A percentile compares a stretch with the other conserved stretches of the same genome.
phyloP scores from a whole-genome alignment of 1,284 basidiomycete species.

The Cystobasidium pallidum region DNA sequence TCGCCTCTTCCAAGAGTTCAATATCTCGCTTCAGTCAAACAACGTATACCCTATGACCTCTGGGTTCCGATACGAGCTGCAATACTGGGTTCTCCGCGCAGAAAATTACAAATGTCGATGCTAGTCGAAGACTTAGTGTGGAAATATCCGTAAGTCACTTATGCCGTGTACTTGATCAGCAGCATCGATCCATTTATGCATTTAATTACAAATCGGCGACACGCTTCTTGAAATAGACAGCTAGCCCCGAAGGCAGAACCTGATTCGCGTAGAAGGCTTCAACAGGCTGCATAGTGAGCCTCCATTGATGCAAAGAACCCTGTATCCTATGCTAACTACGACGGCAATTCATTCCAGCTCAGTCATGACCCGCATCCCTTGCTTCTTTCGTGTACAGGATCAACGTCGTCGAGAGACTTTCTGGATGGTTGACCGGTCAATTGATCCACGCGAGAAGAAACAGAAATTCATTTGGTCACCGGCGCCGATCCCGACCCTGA shows the following conservation, averaged over 20 bases:
- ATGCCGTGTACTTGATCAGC: too few species aligned
- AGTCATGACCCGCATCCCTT: not conserved
- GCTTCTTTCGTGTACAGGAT: constrained; percentile 6
- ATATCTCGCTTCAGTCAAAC: not conserved
- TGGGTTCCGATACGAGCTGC: constrained; percentile 18
- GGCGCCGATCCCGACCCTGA: not conserved
- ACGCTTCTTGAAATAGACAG: not conserved
- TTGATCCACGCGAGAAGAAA: constrained; percentile 22
- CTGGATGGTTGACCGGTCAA: constrained; percentile 30
- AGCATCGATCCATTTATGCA: too few species aligned
- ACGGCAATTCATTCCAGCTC: not conserved
- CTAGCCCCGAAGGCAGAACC: not conserved
- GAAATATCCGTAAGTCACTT: constrained; percentile 28
- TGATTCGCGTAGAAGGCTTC: not conserved
- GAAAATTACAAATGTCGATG: not conserved
- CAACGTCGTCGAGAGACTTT: not conserved
- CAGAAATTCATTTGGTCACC: not conserved
- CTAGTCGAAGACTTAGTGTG: constrained; percentile 1
- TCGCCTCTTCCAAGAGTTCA: not conserved
- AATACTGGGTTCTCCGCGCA: constrained; percentile 22
- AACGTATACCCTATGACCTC: constrained; percentile 7
- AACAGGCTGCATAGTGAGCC: not conserved
- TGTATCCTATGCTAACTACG: too few species aligned
- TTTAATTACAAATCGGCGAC: too few species aligned
- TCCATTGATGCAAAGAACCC: too few species aligned